Percentiles rank a stretch among this genome's conserved stretches.
Evolutionary conservation across 2,329 filamentous ascomycete genomes (phyloP).

Genomic region (Phaeosphaeria sp.): DNA sequence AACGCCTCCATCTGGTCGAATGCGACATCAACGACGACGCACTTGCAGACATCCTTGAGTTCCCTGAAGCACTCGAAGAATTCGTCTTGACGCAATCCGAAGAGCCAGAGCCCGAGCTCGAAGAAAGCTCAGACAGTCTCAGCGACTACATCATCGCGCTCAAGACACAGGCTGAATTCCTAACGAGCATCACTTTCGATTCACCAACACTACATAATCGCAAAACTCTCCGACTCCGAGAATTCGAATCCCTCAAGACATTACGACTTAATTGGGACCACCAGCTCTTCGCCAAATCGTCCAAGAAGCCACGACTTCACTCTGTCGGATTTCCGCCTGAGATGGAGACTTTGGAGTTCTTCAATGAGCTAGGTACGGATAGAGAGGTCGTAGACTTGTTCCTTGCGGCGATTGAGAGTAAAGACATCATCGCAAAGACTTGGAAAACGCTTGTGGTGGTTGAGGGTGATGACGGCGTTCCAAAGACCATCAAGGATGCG

Average conservation of each 20-base stretch:
- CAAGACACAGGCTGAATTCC: constrained; percentile 34
- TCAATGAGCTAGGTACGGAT: constrained; percentile 42
- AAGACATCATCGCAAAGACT: constrained; percentile 30
- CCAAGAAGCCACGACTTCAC: constrained; percentile 39
- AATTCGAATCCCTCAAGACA: constrained; percentile 32
- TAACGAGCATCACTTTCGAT: constrained; percentile 40
- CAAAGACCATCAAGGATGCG: constrained; percentile 29
- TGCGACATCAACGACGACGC: constrained; percentile 45
- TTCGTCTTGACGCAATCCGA: constrained; percentile 42
- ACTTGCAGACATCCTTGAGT: constrained; percentile 38
- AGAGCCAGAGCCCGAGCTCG: constrained; percentile 38
- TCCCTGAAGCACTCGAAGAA: constrained; percentile 39
- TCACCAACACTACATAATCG: constrained; percentile 34
- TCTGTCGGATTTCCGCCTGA: constrained; percentile 39
- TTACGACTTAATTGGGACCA: constrained; percentile 42
- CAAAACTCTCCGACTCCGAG: constrained; percentile 38
- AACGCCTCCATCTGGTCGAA: constrained; percentile 36
- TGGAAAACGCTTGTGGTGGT: constrained; percentile 35
- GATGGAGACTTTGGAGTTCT: constrained; percentile 38
- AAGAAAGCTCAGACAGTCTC: constrained; percentile 42
- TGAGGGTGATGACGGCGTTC: constrained; percentile 32
- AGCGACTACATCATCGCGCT: constrained; percentile 41
- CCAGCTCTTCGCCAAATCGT: constrained; percentile 41
- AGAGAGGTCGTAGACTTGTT: constrained; percentile 38
- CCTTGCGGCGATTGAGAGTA: constrained; percentile 34